Evolutionary conservation across 2,329 filamentous ascomycete genomes (phyloP), one percentile per base, ranked within the genome.

Genomic region (Lizonia empirigonia): DNA sequence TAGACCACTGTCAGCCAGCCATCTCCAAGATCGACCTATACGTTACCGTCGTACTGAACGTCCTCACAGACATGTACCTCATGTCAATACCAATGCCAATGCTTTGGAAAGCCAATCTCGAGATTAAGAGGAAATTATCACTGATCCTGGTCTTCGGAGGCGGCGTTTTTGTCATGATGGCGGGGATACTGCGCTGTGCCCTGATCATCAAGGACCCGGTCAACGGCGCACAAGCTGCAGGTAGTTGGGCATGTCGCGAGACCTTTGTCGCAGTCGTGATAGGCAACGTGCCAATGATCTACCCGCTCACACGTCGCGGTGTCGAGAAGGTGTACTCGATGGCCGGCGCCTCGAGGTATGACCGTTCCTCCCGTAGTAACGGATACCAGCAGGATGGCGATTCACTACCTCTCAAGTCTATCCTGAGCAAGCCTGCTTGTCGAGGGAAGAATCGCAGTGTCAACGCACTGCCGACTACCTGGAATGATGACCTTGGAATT

Each of bases 41-140:
- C 53, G 55, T 37, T 37, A 50, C 53, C 81, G 24, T 69, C 75
- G 3, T 70, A 6, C 34, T 80, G 53, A 85, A 85, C 55, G 76
- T 84, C 2, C 58, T 71, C 1, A 86, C 83, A 3, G 84, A 86
- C 56, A 42, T 84, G 1, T 85, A 85, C 56, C 73, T 85, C n/a
- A 79, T 85, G 48, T 77, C 77, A 22, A 84, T 85, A 29, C 82
- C 82, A 0, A 71, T 83, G 4, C 82, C 82, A 1, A 80, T 84
- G 64, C 52, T 86, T 1, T 83, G 79, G 76, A 74, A 73, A 50
- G 78, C 82, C 4, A 49, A 44, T 7, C 71, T 86, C 5, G 73
- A 69, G 7, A 72, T 75, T 16, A 66, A 71, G 5, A 81, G 80
- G 58, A 86, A 85, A 60, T 57, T 79, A 1, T 77, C 79, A 3